Percentiles rank a stretch among this genome's conserved stretches.
Evolutionary conservation across 495 filamentous ascomycete species (phyloP).

Genomic region (Cladorrhinum samala): DNA sequence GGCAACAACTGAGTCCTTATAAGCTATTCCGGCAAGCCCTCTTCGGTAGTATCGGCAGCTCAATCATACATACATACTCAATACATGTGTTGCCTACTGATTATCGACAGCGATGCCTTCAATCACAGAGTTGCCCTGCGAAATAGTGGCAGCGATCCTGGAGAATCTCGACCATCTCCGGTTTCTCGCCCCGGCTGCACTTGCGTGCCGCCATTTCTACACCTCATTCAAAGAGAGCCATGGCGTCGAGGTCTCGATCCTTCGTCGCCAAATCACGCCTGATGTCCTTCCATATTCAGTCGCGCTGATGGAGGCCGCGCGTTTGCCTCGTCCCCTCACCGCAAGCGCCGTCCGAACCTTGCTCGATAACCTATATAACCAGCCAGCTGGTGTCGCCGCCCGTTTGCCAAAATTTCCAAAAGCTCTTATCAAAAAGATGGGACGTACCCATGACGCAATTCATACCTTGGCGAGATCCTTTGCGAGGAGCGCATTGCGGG

Average conservation of each 20-base stretch:
- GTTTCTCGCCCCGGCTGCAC: not conserved
- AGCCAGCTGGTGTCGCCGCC: not conserved
- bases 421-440: not conserved
- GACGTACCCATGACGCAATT: not conserved
- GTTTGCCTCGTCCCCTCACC: not conserved
- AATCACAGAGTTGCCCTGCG: slow-evolving; percentile 3
- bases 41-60: no score
- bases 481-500: not conserved
- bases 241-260: not conserved
- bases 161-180: not conserved
- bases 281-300: slow-evolving; percentile 1
- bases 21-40: no score
- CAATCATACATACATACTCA: no score
- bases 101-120: not conserved
- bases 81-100: no score
- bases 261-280: slow-evolving; percentile 4
- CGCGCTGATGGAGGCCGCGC: not conserved
- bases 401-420: not conserved
- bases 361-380: not conserved
- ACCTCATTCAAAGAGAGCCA: not conserved
- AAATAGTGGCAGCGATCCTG: not conserved
- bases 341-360: not conserved
- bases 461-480: not conserved
- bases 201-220: slow-evolving; percentile 1
- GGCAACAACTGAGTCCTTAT: no score